These are phyloP conservation scores for Marchantia polymorpha DNA, from an alignment of 225 moss, liverwort and hornwort species.

Conservation along the genomic window DNA sequence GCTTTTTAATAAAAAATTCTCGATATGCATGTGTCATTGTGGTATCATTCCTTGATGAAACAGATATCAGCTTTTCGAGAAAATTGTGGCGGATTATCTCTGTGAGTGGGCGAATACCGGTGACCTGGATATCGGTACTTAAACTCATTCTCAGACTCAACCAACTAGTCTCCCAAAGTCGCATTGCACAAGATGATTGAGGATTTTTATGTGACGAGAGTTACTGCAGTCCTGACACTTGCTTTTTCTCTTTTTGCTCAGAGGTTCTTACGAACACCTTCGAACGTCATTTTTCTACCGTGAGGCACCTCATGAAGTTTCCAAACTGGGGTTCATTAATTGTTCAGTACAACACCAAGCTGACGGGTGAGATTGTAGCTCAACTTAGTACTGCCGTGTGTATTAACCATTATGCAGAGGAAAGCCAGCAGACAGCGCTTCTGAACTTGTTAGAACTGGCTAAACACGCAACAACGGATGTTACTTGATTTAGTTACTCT, in stretches of 20 bases:
- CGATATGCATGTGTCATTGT: not conserved
- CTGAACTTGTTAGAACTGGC: slow-evolving; percentile 26
- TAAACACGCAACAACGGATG: not conserved
- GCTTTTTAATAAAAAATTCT: not conserved
- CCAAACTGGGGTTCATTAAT: slow-evolving; percentile 27
- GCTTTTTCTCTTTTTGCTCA: slow-evolving; percentile 4
- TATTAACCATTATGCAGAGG: slow-evolving; percentile 22
- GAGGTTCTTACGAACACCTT: slow-evolving; percentile 21
- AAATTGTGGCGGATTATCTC: slow-evolving; percentile 25
- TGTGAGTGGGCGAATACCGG: slow-evolving; percentile 24
- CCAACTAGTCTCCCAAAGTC: not conserved
- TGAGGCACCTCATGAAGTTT: slow-evolving; percentile 17
- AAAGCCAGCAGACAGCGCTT: slow-evolving; percentile 32
- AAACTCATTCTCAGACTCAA: not conserved
- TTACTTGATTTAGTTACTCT: not conserved
- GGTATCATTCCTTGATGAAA: not conserved
- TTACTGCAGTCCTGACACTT: not conserved
- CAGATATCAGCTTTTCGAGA: slow-evolving; percentile 38
- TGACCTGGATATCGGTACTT: slow-evolving; percentile 30
- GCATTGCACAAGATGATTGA: too few species aligned
- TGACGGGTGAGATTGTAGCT: slow-evolving; percentile 29
- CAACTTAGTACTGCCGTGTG: slow-evolving; percentile 25
- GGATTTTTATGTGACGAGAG: not conserved
- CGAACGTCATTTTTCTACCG: slow-evolving; percentile 35
- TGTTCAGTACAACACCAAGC: slow-evolving; percentile 27